Evolutionary conservation across 306 rosid species (phyloP), one percentile per base, ranked within the genome.

Genomic region (Trichosanthes cucumerina): DNA sequence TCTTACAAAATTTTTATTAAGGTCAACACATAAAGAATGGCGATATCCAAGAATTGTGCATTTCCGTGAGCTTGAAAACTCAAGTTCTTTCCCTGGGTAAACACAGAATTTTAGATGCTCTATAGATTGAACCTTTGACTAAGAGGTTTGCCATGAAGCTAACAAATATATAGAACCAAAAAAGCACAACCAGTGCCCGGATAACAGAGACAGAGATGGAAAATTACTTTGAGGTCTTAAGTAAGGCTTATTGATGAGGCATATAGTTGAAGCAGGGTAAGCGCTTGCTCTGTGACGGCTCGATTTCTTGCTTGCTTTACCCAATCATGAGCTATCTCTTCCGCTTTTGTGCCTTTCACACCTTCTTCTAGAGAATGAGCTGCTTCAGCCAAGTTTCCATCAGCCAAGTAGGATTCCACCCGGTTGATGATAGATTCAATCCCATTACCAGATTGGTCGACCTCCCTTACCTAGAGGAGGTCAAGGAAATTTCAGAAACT

Each of bases 261-360:
- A 84, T 88, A 91, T 9, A 96, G 93, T 83, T 90, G 93, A 75
- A 92, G 91, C 47, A 92, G 85, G 44, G 90, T 83, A 47, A 96
- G 86, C 77, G 96, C 98, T 86, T 96, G 99, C 88, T 96, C 99
- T 14, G 99, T 84, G 62, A 96, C 90, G 83, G 98, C 99, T 78
- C 99, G 87, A 87, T 92, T 92, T 84, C 97, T 90, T 46, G 92
- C 96, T 68, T 76, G 88, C 81, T 82, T 86, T 80, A 81, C 91
- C 97, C 98, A 92, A 53, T 86, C 93, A 6, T 88, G 84, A 38
- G 86, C 93, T 66, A 88, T 78, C 78, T 90, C 96, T 75, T 88
- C 86, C 24, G 99, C 96, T 84, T 87, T 82, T 44, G 96, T 91
- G 85, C 85, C 93, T 81, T 80, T 86, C 16, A 92, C 97, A 38